These are phyloP conservation scores for Brettanomyces custersianus DNA, from an alignment of 805 yeast genomes.

Conservation along the genomic window DNA sequence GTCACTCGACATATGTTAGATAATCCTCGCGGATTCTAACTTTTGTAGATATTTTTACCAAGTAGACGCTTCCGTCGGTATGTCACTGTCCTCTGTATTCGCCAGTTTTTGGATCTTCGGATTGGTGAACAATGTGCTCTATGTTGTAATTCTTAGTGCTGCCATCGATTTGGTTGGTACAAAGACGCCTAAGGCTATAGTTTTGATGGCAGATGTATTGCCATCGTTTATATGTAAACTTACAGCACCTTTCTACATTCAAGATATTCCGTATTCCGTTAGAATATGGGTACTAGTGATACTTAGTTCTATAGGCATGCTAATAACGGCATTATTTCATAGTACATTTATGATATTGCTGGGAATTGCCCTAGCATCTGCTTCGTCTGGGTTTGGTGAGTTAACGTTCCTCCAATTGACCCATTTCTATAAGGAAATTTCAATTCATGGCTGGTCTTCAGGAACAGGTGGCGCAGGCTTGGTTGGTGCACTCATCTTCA, in stretches of 20 bases:
- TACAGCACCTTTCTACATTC: constrained; percentile 72
- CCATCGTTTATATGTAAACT: constrained; percentile 73
- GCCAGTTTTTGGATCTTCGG: constrained; percentile 73
- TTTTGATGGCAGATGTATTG: constrained; percentile 74
- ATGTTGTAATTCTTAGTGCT: constrained; percentile 85
- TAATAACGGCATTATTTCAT: constrained; percentile 41
- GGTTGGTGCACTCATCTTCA: constrained; percentile 64
- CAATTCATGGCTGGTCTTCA: constrained; percentile 80
- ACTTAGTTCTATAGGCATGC: constrained; percentile 68
- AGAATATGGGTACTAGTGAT: constrained; percentile 49
- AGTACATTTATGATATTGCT: constrained; percentile 34
- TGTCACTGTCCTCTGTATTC: constrained; percentile 2
- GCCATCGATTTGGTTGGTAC: constrained; percentile 90
- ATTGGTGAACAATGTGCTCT: constrained; percentile 75
- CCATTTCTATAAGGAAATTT: constrained; percentile 50
- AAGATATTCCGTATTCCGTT: constrained; percentile 45
- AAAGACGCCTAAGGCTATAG: constrained; percentile 73
- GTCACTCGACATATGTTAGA: no score
- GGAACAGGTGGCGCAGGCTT: constrained; percentile 98
- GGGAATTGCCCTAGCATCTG: constrained; percentile 74
- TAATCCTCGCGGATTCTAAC: no score
- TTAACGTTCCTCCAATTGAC: constrained; percentile 81
- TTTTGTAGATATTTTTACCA: no score
- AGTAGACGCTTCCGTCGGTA: no score
- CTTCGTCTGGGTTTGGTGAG: constrained; percentile 87